Percentiles rank a stretch among this genome's conserved stretches.
Evolutionary conservation across 768 basidiomycete species (phyloP).

Genomic region (Tremella mesenterica): DNA sequence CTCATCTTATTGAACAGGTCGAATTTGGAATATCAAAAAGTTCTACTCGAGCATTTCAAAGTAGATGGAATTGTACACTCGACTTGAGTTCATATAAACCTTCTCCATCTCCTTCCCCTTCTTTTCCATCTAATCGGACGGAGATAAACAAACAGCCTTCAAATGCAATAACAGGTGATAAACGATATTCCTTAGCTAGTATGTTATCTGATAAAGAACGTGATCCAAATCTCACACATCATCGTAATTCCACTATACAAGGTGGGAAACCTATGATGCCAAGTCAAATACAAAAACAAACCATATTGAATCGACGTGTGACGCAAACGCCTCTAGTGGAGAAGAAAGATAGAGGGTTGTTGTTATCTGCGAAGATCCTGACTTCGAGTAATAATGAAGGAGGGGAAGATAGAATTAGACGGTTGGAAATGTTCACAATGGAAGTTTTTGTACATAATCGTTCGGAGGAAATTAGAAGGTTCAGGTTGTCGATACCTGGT

Average conservation of each 20-base stretch:
- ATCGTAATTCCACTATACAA: conserved; percentile 1
- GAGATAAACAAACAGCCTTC: conserved; percentile 7
- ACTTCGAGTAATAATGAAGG: background rate
- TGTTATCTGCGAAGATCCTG: conserved; percentile 34
- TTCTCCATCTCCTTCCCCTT: conserved; percentile 8
- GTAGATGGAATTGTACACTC: conserved; percentile 82
- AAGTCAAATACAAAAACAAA: conserved; percentile 25
- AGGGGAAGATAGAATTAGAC: conserved; percentile 3
- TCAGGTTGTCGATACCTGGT: conserved; percentile 32
- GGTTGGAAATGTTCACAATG: conserved; percentile 35
- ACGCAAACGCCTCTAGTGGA: background rate
- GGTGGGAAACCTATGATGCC: conserved; percentile 22
- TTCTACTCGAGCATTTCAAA: conserved; percentile 67
- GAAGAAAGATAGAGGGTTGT: conserved; percentile 31
- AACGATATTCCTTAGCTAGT: conserved; percentile 33
- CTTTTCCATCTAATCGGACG: conserved; percentile 2
- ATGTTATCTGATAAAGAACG: conserved; percentile 15
- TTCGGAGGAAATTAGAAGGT: conserved; percentile 31
- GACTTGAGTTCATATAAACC: conserved; percentile 54
- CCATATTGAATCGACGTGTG: too few species aligned
- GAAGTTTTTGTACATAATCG: conserved; percentile 44
- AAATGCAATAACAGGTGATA: conserved; percentile 36
- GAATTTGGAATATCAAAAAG: too few species aligned
- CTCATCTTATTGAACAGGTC: conserved; percentile 3
- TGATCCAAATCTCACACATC: background rate